Conservation (phyloP, 192 early-diverging fungal genomes). For the Haplosporangium gracile region DNA sequence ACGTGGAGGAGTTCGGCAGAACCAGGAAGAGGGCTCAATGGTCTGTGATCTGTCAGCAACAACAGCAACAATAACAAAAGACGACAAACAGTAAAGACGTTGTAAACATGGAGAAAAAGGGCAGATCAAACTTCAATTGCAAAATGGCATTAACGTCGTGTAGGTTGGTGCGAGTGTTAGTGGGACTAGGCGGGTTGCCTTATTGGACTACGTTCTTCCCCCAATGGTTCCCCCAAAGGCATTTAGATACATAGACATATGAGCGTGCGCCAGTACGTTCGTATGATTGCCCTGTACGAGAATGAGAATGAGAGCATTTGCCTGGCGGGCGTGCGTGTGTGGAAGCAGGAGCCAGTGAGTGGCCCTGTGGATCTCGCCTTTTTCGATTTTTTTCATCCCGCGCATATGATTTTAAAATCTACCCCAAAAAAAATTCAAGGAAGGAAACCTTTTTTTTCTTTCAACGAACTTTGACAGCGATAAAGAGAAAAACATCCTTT, state of each 20-base stretch:
- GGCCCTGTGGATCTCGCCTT: not conserved
- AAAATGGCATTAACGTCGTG: not conserved
- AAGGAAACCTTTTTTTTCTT: not conserved
- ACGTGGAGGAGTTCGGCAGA: not conserved
- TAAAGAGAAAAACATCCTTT: not conserved
- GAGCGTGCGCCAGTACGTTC: not conserved
- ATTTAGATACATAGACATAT: not conserved
- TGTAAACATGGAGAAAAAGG: too few species aligned
- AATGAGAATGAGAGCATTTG: not conserved
- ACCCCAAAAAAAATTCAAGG: slow-evolving; percentile 18
- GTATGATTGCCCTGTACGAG: not conserved
- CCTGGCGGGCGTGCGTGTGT: not conserved
- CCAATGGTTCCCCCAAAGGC: not conserved
- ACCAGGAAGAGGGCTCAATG: not conserved
- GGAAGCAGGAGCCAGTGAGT: slow-evolving; percentile 1
- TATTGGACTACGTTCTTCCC: not conserved
- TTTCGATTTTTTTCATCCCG: not conserved
- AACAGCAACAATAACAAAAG: not conserved
- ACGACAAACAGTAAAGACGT: not conserved
- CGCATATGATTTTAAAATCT: slow-evolving; percentile 10
- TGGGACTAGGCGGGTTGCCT: not conserved
- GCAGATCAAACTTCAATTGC: not conserved
- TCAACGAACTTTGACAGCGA: not conserved
- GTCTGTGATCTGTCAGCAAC: slow-evolving; percentile 5
- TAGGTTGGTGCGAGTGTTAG: not conserved